A percentile compares a stretch with the other conserved stretches of the same genome.
Evolutionary conservation across 78 protist species (phyloP).

Genomic region (Cavenderia fasciculata): DNA sequence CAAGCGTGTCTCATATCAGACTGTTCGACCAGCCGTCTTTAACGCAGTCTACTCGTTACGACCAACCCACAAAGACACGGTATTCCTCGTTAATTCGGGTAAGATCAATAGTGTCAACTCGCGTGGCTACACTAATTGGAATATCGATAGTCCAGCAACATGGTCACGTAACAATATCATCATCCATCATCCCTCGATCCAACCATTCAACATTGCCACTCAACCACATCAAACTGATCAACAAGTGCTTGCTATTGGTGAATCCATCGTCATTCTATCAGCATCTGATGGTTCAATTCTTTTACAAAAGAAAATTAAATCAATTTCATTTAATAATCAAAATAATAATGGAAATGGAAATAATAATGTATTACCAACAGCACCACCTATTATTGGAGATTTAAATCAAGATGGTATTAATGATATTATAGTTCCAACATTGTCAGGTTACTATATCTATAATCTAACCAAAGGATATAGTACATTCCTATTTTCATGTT

Average conservation of each 20-base stretch:
- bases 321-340: neutral
- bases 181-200: conserved; percentile 25
- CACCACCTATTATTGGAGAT: conserved; percentile 72
- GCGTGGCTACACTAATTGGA: conserved; percentile 43
- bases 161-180: conserved; percentile 25
- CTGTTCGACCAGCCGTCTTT: conserved; percentile 40
- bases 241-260: conserved; percentile 20
- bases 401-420: conserved; percentile 75
- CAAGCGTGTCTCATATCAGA: neutral
- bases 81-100: conserved; percentile 53
- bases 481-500: neutral
- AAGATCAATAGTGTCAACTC: conserved; percentile 5
- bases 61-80: neutral
- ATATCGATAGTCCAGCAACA: conserved; percentile 13
- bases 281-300: no score
- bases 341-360: neutral
- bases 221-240: neutral
- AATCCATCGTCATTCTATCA: neutral
- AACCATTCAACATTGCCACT: conserved; percentile 16
- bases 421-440: conserved; percentile 58
- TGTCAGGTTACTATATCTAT: conserved; percentile 8
- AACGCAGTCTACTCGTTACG: no score
- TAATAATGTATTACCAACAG: conserved; percentile 14
- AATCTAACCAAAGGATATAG: neutral
- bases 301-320: conserved; percentile 17